Evolutionary conservation across 768 basidiomycete species (phyloP).

Genomic region (Rhizopogon vulgaris): DNA sequence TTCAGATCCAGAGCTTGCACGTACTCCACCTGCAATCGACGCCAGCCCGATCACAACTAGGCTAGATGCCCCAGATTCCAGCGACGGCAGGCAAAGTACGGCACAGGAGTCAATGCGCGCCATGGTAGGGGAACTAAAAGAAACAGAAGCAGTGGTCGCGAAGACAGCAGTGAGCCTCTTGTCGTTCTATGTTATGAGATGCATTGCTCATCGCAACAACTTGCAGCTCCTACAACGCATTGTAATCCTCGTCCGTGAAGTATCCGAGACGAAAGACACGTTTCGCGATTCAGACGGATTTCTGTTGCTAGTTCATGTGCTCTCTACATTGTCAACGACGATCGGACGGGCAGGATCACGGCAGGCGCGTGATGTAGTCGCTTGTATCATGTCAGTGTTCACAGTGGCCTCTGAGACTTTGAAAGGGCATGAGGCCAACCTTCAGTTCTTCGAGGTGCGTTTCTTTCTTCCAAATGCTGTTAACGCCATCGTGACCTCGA

Average conservation of each 20-base stretch:
- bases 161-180: constrained; percentile 46
- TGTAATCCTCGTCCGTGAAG: constrained; percentile 60
- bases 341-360: constrained; percentile 23
- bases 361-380: constrained; percentile 36
- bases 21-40: neutral
- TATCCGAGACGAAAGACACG: constrained; percentile 59
- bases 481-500: constrained; percentile 23
- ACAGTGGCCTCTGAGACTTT: constrained; percentile 61
- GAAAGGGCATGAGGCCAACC: constrained; percentile 47
- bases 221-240: constrained; percentile 60
- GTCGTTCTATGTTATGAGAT: neutral
- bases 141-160: constrained; percentile 37
- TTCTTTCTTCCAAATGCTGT: constrained; percentile 14
- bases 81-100: neutral
- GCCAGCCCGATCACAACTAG: neutral
- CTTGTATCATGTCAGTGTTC: constrained; percentile 57
- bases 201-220: neutral
- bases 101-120: constrained; percentile 51
- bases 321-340: constrained; percentile 49
- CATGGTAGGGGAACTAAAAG: constrained; percentile 64
- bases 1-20: neutral
- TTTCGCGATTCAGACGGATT: constrained; percentile 84
- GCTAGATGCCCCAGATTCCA: neutral
- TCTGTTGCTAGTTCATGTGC: constrained; percentile 62
- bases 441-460: constrained; percentile 62